phyloP scores from a whole-genome alignment of 176 grass and related monocot species.

The Rhynchospora tenuis region DNA sequence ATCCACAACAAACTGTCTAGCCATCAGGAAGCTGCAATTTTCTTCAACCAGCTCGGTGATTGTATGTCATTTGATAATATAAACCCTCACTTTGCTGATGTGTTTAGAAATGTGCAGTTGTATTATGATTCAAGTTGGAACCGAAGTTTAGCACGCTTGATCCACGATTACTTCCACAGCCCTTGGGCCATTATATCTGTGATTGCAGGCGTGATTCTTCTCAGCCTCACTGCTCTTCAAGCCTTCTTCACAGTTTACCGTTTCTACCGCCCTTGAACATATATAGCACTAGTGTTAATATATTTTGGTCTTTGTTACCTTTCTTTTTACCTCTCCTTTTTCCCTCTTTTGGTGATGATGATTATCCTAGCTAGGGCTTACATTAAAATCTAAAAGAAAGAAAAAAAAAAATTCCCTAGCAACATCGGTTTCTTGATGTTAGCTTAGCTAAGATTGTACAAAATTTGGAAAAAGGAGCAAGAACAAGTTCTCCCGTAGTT shows the following conservation, averaged over 20 bases:
- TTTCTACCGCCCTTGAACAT: constrained; percentile 1
- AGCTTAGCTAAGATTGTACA: too few relatives aligned
- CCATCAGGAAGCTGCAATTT: constrained; percentile 20
- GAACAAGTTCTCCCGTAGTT: too few relatives aligned
- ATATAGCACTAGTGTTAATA: background rate
- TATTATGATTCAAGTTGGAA: constrained; percentile 19
- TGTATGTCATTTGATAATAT: background rate
- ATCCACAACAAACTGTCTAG: constrained; percentile 23
- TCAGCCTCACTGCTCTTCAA: constrained; percentile 11
- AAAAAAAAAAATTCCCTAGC: too few relatives aligned
- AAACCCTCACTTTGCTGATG: background rate
- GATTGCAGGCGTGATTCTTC: background rate
- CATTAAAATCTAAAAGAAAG: too few relatives aligned
- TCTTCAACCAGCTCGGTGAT: constrained; percentile 23
- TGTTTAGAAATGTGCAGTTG: constrained; percentile 15
- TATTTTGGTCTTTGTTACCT: too few relatives aligned
- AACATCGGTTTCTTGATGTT: too few relatives aligned
- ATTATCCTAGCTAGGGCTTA: too few relatives aligned
- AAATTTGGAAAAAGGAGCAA: too few relatives aligned
- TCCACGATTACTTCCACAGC: constrained; percentile 24
- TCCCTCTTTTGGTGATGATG: too few relatives aligned
- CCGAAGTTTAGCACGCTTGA: constrained; percentile 5
- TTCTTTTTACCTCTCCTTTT: too few relatives aligned
- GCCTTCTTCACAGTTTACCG: constrained; percentile 20
- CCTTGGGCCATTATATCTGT: constrained; percentile 19